Percentiles rank a stretch among this genome's conserved stretches.
phyloP scores from a whole-genome alignment of 345 rosid species.

The Toxicodendron radicans region DNA sequence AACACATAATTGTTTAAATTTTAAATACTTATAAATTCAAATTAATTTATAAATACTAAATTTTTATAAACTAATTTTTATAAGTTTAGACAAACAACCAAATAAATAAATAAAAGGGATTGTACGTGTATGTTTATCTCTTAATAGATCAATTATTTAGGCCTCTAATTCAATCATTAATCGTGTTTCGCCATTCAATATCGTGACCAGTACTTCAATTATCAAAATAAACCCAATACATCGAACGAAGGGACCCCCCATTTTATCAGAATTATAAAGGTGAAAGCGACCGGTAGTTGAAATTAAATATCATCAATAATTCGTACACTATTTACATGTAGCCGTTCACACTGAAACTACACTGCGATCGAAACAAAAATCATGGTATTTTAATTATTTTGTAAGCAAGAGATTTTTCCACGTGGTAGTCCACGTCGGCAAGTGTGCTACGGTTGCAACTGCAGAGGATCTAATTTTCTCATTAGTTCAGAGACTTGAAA shows the following conservation, averaged over 20 bases:
- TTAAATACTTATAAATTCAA: too few relatives aligned
- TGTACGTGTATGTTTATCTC: too few relatives aligned
- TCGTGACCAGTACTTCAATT: neutral
- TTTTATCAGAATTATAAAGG: neutral
- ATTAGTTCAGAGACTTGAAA: neutral
- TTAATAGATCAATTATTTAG: too few relatives aligned
- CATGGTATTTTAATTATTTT: neutral
- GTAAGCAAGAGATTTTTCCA: neutral
- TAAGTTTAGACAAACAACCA: too few relatives aligned
- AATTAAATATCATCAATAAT: neutral
- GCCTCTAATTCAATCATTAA: too few relatives aligned
- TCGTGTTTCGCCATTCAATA: too few relatives aligned
- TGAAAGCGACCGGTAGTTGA: neutral
- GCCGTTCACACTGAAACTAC: neutral
- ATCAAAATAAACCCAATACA: neutral
- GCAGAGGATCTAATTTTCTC: constrained; percentile 2
- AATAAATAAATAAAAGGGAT: too few relatives aligned
- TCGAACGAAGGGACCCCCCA: too few relatives aligned
- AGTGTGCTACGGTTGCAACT: neutral
- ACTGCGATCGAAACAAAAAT: too few relatives aligned
- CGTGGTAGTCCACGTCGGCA: neutral
- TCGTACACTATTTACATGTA: neutral
- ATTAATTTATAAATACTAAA: too few relatives aligned
- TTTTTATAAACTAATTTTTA: too few relatives aligned
- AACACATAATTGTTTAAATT: too few relatives aligned